Base-by-base conservation (phyloP, 495 filamentous ascomycete genomes). In the Parathielavia appendiculata region DNA sequence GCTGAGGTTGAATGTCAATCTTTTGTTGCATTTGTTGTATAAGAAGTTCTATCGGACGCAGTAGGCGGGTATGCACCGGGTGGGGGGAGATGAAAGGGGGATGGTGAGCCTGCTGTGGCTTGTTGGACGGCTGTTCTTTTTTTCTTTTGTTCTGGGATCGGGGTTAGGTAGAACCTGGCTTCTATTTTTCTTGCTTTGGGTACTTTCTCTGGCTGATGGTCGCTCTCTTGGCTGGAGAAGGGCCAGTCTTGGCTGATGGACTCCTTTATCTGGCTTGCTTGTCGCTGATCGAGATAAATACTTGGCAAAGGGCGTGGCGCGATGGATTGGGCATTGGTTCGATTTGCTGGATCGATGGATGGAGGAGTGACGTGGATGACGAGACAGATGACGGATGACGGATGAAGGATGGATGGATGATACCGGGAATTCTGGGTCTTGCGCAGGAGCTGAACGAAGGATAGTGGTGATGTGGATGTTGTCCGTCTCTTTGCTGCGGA, bases 41-140 rank as follows among this genome's bases (percentile, higher is more conserved):
- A 91, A 90, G 81, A 98, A 98, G 77, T 98, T 98, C 75, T 98
- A 97, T 69, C 77, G 86, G 57, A 88, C 88, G 56, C 83, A 87
- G 66, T 86, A 86, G 81, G 47, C 3, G 36, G 38, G 48, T 8
- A n/a, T n/a, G 12, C 1, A 26, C 5, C 0, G 23, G 46, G 20
- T 12, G 13, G 2, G 45, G 45, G 45, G 14, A 20, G 23, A 40
- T 30, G 22, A 22, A 13, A 45, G 5, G 16, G 23, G 20, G 35
- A 10, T 32, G 11, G 23, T 35, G 19, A 8, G 22, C n/a, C 20
- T 17, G 47, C 22, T 46, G 43, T 32, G 39, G 19, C 41, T 41
- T 10, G 26, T n/a, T 47, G 30, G 45, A 30, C 2, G 26, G 26
- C 30, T 46, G 20, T 47, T 23, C 30, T 30, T 47, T 32, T 7